Conservation (phyloP, 345 rosid genomes). For the Aquilaria sinensis region DNA sequence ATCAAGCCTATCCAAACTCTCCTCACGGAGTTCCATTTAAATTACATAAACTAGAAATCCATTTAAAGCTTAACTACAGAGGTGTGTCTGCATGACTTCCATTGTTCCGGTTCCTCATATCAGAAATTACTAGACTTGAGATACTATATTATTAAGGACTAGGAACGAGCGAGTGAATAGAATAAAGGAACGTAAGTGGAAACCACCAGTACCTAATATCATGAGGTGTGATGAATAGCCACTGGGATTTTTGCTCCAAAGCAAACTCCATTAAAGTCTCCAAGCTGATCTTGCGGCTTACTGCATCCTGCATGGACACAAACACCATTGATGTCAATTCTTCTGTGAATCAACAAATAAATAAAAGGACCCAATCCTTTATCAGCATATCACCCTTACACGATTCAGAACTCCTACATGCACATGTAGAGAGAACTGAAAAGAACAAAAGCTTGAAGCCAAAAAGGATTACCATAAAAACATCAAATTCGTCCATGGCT, state of each 20-base stretch:
- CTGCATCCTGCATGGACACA: slow-evolving; percentile 67
- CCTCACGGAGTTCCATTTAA: too few relatives aligned
- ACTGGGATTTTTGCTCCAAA: slow-evolving; percentile 70
- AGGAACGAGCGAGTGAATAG: background rate
- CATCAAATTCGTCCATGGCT: slow-evolving; percentile 99
- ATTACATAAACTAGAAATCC: background rate
- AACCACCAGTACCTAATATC: slow-evolving; percentile 62
- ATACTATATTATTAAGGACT: background rate
- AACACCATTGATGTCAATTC: background rate
- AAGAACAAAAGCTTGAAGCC: background rate
- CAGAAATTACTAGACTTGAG: background rate
- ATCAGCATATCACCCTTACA: slow-evolving; percentile 4
- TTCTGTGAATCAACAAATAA: background rate
- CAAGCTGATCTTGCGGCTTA: slow-evolving; percentile 90
- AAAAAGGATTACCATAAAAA: slow-evolving; percentile 62
- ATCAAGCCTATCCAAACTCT: background rate
- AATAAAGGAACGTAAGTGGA: background rate
- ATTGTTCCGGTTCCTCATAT: background rate
- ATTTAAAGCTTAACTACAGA: background rate
- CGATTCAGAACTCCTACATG: background rate
- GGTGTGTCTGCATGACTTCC: background rate
- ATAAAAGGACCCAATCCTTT: background rate
- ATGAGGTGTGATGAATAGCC: slow-evolving; percentile 99
- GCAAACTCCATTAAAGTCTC: slow-evolving; percentile 89
- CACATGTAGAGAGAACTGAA: background rate